Conservation (phyloP, 2,329 filamentous ascomycete species). For the Pseudogymnoascus sp. region DNA sequence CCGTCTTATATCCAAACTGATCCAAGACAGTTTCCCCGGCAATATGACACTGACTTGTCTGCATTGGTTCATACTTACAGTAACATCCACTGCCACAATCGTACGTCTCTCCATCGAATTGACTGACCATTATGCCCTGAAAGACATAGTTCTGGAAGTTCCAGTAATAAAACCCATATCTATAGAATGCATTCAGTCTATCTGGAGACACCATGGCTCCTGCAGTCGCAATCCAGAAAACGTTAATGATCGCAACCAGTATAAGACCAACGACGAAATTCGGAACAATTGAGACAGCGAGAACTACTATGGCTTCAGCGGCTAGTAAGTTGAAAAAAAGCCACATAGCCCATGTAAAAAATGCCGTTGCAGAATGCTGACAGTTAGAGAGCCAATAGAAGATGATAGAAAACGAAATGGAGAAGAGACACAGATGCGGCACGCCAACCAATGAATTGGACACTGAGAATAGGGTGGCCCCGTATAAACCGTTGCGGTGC, state of each 20-base stretch:
- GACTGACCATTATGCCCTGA: constrained; percentile 82
- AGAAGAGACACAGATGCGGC: constrained; percentile 47
- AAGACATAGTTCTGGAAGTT: constrained; percentile 79
- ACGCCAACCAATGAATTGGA: constrained; percentile 72
- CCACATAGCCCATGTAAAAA: constrained; percentile 70
- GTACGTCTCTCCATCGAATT: constrained; percentile 45
- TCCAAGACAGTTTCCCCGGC: not conserved
- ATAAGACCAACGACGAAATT: constrained; percentile 71
- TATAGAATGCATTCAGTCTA: constrained; percentile 69
- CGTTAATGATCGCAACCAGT: constrained; percentile 70
- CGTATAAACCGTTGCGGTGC: constrained; percentile 67
- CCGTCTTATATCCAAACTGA: not conserved
- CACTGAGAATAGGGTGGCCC: constrained; percentile 58
- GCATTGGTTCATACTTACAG: constrained; percentile 35
- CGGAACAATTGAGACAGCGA: constrained; percentile 60
- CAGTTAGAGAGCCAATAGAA: constrained; percentile 73
- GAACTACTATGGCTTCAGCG: constrained; percentile 68
- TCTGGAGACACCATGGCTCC: constrained; percentile 67
- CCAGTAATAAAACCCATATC: constrained; percentile 78
- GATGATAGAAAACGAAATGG: constrained; percentile 62
- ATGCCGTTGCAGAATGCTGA: constrained; percentile 49
- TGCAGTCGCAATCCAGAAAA: constrained; percentile 74
- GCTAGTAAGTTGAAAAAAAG: constrained; percentile 71
- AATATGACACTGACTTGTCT: not conserved
- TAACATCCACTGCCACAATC: constrained; percentile 43